These are phyloP conservation scores for Stygiomarasmius scandens DNA, from an alignment of 1,284 basidiomycete species.

Conservation along the genomic window DNA sequence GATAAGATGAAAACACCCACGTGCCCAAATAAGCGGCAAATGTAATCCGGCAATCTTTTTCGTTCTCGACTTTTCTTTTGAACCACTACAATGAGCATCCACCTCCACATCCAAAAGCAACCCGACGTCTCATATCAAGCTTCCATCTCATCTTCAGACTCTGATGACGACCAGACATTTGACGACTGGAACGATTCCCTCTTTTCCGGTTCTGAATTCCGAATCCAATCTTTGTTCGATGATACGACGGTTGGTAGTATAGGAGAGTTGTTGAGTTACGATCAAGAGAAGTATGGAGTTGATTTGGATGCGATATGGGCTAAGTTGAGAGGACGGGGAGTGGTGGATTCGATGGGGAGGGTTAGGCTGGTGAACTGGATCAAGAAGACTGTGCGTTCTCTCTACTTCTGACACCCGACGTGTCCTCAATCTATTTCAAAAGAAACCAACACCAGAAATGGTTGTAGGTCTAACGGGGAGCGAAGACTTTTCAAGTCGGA, in stretches of 20 bases:
- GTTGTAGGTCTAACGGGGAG: conserved; percentile 52
- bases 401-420: conserved; percentile 73
- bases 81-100: too few relatives aligned
- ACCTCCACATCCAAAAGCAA: too few relatives aligned
- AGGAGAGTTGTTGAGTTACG: conserved; percentile 65
- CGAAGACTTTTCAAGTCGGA: conserved; percentile 75
- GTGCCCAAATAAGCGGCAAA: not conserved
- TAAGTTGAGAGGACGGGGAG: conserved; percentile 53
- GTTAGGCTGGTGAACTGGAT: conserved; percentile 89
- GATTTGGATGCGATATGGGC: conserved; percentile 56
- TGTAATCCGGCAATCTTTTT: not conserved
- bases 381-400: conserved; percentile 54
- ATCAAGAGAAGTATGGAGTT: conserved; percentile 64
- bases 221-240: conserved; percentile 79
- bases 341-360: conserved; percentile 67
- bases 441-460: conserved; percentile 56
- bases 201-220: conserved; percentile 56
- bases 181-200: conserved; percentile 70
- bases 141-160: conserved; percentile 18
- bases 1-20: not conserved
- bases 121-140: conserved; percentile 1
- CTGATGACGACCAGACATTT: conserved; percentile 69
- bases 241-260: conserved; percentile 58
- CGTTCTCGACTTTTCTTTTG: too few relatives aligned
- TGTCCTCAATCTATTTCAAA: conserved; percentile 8